phyloP scores from a whole-genome alignment of 306 rosid species.

The Cucumis cinereus region DNA sequence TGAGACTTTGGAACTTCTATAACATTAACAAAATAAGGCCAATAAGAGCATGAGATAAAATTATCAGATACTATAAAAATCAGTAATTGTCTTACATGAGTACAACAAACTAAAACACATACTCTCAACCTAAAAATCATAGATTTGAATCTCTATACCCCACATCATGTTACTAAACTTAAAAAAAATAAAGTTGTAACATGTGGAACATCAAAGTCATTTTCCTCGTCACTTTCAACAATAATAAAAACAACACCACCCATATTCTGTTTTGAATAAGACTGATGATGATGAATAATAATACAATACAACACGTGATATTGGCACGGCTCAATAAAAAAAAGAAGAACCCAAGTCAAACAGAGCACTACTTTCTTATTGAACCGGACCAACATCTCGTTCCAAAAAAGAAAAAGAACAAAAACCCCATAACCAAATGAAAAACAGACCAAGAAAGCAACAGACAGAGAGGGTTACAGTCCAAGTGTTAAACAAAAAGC shows the following conservation, averaged over 20 bases:
- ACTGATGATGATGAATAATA: neutral
- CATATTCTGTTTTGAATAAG: neutral
- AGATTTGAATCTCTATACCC: neutral
- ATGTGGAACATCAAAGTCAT: neutral
- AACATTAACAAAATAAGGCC: neutral
- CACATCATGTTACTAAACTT: neutral
- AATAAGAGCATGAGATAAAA: neutral
- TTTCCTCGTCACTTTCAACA: neutral
- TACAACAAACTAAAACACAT: neutral
- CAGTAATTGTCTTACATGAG: neutral
- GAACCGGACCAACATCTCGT: conserved; percentile 99
- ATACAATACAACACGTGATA: conserved; percentile 50
- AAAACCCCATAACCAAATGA: neutral
- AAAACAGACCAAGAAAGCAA: neutral
- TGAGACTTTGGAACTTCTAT: too few species aligned
- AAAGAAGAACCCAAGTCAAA: conserved; percentile 28
- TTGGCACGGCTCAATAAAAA: conserved; percentile 99
- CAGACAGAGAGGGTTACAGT: neutral
- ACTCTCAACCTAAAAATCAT: neutral
- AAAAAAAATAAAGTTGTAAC: neutral
- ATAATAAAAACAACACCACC: neutral
- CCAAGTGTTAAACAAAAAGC: neutral
- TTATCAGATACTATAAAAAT: neutral
- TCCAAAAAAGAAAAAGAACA: conserved; percentile 8
- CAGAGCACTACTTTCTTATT: conserved; percentile 65